Evolutionary conservation across 2,329 filamentous ascomycete species (phyloP).

Genomic region (Metarhizium robertsii): DNA sequence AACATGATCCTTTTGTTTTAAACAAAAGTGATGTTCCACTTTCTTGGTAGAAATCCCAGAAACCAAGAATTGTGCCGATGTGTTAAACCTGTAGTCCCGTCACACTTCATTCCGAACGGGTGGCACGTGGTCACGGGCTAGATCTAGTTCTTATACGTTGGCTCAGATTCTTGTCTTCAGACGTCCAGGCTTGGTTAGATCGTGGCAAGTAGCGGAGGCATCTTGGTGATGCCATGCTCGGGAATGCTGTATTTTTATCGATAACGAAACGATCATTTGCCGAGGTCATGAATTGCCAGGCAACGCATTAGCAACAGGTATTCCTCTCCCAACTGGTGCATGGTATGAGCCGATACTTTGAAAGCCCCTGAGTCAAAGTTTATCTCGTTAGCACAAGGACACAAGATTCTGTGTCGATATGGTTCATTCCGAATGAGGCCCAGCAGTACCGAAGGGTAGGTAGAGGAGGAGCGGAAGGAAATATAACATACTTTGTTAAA

Average conservation of each 20-base stretch:
- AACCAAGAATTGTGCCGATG: not conserved
- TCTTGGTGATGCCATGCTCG: too few species aligned
- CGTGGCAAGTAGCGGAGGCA: too few species aligned
- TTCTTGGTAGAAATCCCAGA: not conserved
- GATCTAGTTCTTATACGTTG: not conserved
- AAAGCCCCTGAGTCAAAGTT: constrained; percentile 41
- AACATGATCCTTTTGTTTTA: not conserved
- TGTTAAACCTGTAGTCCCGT: too few species aligned
- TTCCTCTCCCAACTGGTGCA: constrained; percentile 39
- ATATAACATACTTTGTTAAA: constrained; percentile 41
- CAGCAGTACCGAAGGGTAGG: too few species aligned
- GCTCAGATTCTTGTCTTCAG: not conserved
- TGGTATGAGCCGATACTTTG: constrained; percentile 57
- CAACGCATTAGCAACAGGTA: constrained; percentile 32
- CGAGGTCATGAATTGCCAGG: constrained; percentile 21
- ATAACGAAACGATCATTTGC: not conserved
- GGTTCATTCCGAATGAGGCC: too few species aligned
- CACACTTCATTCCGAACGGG: too few species aligned
- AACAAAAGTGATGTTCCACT: not conserved
- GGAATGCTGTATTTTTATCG: too few species aligned
- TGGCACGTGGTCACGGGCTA: not conserved
- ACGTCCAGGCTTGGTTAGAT: too few species aligned
- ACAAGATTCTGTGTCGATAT: not conserved
- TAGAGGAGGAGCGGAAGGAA: not conserved
- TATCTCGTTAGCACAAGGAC: constrained; percentile 12